Conservation (phyloP, 371 early-diverging fungal species). For the Lichtheimia ramosa region DNA sequence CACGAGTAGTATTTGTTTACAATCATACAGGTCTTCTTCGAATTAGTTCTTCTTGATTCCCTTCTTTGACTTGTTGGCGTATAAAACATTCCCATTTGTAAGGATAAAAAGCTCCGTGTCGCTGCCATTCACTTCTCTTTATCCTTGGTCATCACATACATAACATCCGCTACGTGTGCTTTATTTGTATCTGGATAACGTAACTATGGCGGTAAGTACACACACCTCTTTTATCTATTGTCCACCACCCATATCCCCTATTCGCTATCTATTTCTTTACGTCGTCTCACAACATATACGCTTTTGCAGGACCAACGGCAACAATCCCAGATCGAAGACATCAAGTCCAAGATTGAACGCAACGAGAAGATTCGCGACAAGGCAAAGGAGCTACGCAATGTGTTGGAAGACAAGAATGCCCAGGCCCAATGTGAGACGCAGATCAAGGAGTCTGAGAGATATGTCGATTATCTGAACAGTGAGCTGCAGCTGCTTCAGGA, state of each 20-base stretch:
- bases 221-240: too few species aligned
- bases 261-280: too few species aligned
- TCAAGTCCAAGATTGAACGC: slow-evolving; percentile 56
- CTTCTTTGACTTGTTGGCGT: too few species aligned
- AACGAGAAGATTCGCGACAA: slow-evolving; percentile 68
- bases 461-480: slow-evolving; percentile 75
- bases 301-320: neutral
- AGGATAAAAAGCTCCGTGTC: slow-evolving; percentile 5
- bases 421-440: slow-evolving; percentile 75
- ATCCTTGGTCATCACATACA: neutral
- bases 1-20: too few species aligned
- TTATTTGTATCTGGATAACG: neutral
- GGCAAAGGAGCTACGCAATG: slow-evolving; percentile 62
- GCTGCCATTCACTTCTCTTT: neutral
- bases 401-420: slow-evolving; percentile 47
- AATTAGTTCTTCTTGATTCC: too few species aligned
- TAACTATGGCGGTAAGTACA: too few species aligned
- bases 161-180: neutral
- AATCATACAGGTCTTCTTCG: too few species aligned
- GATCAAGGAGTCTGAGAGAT: slow-evolving; percentile 74
- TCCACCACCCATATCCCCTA: too few species aligned
- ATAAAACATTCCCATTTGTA: neutral
- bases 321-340: slow-evolving; percentile 38
- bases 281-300: neutral
- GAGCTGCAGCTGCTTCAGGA: slow-evolving; percentile 53